phyloP scores from a whole-genome alignment of 352 stramenopile genomes.

The Saprolegnia diclina region DNA sequence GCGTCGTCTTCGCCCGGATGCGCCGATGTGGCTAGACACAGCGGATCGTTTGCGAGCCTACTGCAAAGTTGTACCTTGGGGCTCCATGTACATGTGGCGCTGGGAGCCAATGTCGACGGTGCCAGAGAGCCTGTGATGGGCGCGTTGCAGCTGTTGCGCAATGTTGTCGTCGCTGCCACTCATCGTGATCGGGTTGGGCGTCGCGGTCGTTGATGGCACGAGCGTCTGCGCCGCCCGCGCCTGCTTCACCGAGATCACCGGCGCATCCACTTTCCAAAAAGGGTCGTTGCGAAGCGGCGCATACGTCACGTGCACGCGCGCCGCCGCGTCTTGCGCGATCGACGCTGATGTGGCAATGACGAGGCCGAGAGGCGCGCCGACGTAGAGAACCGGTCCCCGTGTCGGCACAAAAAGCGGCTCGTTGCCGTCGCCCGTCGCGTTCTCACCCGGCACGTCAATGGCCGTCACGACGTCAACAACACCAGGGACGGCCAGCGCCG shows the following conservation, averaged over 20 bases:
- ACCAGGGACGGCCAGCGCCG: conserved; percentile 29
- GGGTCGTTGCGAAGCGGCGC: conserved; percentile 28
- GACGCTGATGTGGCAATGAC: conserved; percentile 37
- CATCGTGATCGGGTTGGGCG: conserved; percentile 3
- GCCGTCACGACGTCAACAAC: conserved; percentile 41
- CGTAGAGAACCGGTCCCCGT: conserved; percentile 36
- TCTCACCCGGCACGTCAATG: conserved; percentile 33
- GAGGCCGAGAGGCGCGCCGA: conserved; percentile 38
- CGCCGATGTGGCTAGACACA: conserved; percentile 9
- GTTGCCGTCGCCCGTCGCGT: conserved; percentile 29
- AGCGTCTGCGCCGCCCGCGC: conserved; percentile 33
- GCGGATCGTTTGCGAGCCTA: conserved; percentile 10
- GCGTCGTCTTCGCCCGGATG: conserved; percentile 31
- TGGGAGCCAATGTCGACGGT: conserved; percentile 35
- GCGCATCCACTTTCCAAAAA: conserved; percentile 31
- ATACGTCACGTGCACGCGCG: conserved; percentile 35
- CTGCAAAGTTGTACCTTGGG: conserved; percentile 31
- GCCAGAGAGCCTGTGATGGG: conserved; percentile 28
- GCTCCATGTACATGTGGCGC: conserved; percentile 60
- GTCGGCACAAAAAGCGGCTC: conserved; percentile 44
- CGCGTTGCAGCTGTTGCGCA: conserved; percentile 27
- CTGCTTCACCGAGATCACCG: conserved; percentile 39
- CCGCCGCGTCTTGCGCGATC: conserved; percentile 33
- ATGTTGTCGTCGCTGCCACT: conserved; percentile 30
- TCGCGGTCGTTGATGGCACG: background rate